Evolutionary conservation across 2,329 filamentous ascomycete genomes (phyloP), one percentile per base, ranked within the genome.

Genomic region (Thyridium curvatum): DNA sequence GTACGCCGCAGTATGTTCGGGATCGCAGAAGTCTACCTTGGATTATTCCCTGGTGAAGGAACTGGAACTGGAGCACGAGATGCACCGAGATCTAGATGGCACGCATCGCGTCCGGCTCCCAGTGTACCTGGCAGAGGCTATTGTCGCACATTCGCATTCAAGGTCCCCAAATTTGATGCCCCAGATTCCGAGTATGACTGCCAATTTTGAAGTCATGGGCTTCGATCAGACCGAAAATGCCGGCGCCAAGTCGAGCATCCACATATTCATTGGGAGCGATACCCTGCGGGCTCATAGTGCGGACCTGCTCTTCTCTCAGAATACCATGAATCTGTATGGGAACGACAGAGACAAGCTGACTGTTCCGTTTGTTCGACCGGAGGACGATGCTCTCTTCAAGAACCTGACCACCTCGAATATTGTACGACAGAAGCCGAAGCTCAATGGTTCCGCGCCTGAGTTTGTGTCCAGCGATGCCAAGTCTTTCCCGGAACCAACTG

Each of bases 1-100:
- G 5, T 97, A 97, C 56, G 93, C 90, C 29, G 90, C 89, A 28
- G 72, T 97, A 3, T 97, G 93, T 60, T 91, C 87, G 3, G 93
- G 91, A 2, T 94, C 93, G 5, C 89, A 90, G 59, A 83, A 80
- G 50, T 97, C 93, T 2, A 81, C 79, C n/a, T 66, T 98, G 34
- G 84, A 93, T 40, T 73, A 77, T 49, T 77, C 79, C 6, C 72
- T 96, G 38, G 67, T 96, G 36, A 79, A 79, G 47, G 84, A 85
- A 39, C 74, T 96, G 18, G 83, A 82, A 26, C 68, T 94, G 28
- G 60, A 74, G 45, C 77, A 82, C 44, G 75, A 82, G 33, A 67
- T 91, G 13, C 74, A 79, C 43, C 72, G 78, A 31, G 75, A 80
- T 42, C 70, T 81, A 16, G 79, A 86, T 43, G 84, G 81, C 14